Evolutionary conservation across 371 early-diverging fungal species (phyloP).

Genomic region (Haplosporangium sp.): DNA sequence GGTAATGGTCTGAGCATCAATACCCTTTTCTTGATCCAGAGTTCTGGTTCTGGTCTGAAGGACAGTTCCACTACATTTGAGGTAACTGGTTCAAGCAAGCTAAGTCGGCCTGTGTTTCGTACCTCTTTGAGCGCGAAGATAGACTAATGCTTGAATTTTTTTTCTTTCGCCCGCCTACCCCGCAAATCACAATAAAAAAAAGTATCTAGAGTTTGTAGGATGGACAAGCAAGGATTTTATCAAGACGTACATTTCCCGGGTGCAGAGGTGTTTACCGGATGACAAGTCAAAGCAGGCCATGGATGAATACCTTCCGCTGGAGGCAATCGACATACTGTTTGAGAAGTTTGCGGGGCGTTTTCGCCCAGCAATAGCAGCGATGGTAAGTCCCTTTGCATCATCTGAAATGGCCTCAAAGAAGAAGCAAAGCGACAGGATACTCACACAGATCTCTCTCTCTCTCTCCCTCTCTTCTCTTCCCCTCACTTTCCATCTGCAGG

Average conservation of each 20-base stretch:
- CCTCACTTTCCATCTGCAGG: too few relatives aligned
- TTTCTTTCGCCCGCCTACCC: neutral
- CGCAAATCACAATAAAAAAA: neutral
- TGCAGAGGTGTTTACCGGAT: constrained; percentile 9
- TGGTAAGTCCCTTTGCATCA: neutral
- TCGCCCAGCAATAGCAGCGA: constrained; percentile 5
- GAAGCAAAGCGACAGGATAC: too few relatives aligned
- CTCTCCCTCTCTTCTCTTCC: too few relatives aligned
- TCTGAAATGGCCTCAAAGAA: neutral
- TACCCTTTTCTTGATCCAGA: constrained; percentile 38
- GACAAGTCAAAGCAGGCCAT: constrained; percentile 10
- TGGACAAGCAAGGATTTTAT: constrained; percentile 5
- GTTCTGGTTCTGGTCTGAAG: constrained; percentile 37
- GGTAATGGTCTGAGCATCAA: constrained; percentile 20
- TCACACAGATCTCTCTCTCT: too few relatives aligned
- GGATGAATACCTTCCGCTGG: constrained; percentile 6
- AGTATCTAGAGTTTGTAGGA: constrained; percentile 6
- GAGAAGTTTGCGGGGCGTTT: constrained; percentile 9
- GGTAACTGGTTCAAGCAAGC: constrained; percentile 19
- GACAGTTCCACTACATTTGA: constrained; percentile 30
- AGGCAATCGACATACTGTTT: constrained; percentile 14
- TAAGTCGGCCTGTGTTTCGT: too few relatives aligned
- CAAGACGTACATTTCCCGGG: constrained; percentile 17
- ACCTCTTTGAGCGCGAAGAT: too few relatives aligned
- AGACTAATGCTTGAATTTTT: neutral